Conservation (phyloP, 192 early-diverging fungal genomes). For the Coemansia sp. region DNA sequence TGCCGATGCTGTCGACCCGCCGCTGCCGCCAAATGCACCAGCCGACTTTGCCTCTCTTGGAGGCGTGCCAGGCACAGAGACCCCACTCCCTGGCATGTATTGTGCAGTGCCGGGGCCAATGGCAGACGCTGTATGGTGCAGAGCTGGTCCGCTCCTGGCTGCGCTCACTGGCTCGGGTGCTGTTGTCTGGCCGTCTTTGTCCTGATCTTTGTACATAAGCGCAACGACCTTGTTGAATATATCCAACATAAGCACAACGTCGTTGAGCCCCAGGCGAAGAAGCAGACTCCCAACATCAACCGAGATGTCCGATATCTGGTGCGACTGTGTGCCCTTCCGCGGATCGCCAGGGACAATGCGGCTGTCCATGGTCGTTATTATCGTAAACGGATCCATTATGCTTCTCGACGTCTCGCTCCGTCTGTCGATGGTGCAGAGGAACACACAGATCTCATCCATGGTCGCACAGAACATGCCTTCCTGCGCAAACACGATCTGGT, state of each 20-base stretch:
- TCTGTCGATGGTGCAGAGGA: constrained; percentile 86
- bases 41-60: background rate
- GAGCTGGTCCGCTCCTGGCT: background rate
- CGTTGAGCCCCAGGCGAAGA: constrained; percentile 83
- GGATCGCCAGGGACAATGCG: constrained; percentile 59
- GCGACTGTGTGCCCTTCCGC: constrained; percentile 17
- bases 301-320: constrained; percentile 63
- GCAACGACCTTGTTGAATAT: constrained; percentile 75
- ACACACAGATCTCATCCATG: constrained; percentile 83
- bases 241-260: constrained; percentile 76
- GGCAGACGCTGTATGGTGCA: background rate
- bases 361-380: constrained; percentile 77
- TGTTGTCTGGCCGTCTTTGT: background rate
- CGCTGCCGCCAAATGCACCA: background rate
- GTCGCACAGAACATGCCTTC: constrained; percentile 74
- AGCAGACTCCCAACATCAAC: constrained; percentile 78
- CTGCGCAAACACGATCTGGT: constrained; percentile 77
- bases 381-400: constrained; percentile 90
- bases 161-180: background rate
- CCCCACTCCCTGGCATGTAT: background rate
- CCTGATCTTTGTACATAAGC: constrained; percentile 51
- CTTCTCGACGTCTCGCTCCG: constrained; percentile 74
- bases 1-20: constrained; percentile 15
- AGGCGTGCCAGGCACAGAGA: background rate
- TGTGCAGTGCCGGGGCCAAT: background rate